phyloP scores from a whole-genome alignment of 2,329 filamentous ascomycete species.

The Albophoma yamanashiensis region DNA sequence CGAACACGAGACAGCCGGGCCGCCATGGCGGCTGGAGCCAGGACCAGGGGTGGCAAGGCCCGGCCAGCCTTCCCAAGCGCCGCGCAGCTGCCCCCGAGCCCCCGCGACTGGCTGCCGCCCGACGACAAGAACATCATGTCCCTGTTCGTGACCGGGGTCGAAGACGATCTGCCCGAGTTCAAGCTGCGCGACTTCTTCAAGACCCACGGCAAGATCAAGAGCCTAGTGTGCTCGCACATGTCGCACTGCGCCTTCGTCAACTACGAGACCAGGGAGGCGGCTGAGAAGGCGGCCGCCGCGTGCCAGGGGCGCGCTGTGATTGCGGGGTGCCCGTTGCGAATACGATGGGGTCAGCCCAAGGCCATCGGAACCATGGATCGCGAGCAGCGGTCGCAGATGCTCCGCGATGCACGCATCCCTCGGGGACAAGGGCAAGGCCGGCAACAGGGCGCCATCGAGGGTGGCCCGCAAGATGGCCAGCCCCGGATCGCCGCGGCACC shows the following conservation, averaged over 20 bases:
- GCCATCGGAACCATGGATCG: conserved; percentile 85
- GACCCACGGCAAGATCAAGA: conserved; percentile 80
- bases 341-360: conserved; percentile 90
- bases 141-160: conserved; percentile 87
- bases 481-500: conserved; percentile 2
- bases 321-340: conserved; percentile 77
- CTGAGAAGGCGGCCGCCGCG: conserved; percentile 74
- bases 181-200: conserved; percentile 87
- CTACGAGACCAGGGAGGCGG: conserved; percentile 72
- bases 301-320: conserved; percentile 86
- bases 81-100: conserved; percentile 66
- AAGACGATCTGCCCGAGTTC: conserved; percentile 91
- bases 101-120: conserved; percentile 79
- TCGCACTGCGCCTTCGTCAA: conserved; percentile 97
- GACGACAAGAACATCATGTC: conserved; percentile 80
- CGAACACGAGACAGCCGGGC: conserved; percentile 58
- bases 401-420: conserved; percentile 54
- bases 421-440: conserved; percentile 9
- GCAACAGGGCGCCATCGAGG: conserved; percentile 18
- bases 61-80: conserved; percentile 56
- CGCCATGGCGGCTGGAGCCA: conserved; percentile 36
- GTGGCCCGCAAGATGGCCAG: conserved; percentile 27
- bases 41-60: conserved; percentile 29
- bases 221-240: conserved; percentile 90
- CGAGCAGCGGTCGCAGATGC: conserved; percentile 71